Evolutionary conservation across 2,329 filamentous ascomycete species (phyloP).

Genomic region (Aspergillus costaricaensis): DNA sequence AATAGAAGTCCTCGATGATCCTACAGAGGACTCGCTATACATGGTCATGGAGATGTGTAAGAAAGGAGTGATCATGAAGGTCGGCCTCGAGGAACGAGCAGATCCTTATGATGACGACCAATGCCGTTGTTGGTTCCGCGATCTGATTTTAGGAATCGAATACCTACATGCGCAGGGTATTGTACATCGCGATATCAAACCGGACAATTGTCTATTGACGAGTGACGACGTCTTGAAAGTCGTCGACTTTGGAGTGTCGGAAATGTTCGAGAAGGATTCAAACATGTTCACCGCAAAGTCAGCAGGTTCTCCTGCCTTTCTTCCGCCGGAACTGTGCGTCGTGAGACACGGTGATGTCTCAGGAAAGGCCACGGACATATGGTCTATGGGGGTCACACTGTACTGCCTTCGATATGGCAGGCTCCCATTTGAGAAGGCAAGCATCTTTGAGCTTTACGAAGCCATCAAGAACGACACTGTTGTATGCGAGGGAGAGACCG

Average conservation of each 20-base stretch:
- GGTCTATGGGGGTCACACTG: slow-evolving; percentile 96
- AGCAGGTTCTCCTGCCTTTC: slow-evolving; percentile 89
- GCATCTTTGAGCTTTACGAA: slow-evolving; percentile 84
- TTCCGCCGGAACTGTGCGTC: slow-evolving; percentile 89
- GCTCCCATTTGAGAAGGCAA: slow-evolving; percentile 79
- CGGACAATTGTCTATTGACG: slow-evolving; percentile 89
- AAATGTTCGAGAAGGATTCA: slow-evolving; percentile 90
- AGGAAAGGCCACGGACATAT: slow-evolving; percentile 89
- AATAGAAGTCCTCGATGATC: slow-evolving; percentile 93
- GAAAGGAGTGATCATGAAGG: slow-evolving; percentile 95
- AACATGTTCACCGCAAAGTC: slow-evolving; percentile 92
- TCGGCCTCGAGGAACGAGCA: slow-evolving; percentile 79
- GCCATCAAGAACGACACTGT: slow-evolving; percentile 75
- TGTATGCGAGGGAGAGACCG: slow-evolving; percentile 63
- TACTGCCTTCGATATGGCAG: slow-evolving; percentile 88
- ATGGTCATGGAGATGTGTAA: slow-evolving; percentile 99
- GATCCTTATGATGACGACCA: slow-evolving; percentile 79
- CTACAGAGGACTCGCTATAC: slow-evolving; percentile 91
- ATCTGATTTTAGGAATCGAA: slow-evolving; percentile 91
- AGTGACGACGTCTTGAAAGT: slow-evolving; percentile 93
- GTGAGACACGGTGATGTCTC: slow-evolving; percentile 83
- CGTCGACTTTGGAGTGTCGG: slow-evolving; percentile 97
- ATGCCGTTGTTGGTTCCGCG: slow-evolving; percentile 90
- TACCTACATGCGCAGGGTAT: slow-evolving; percentile 94
- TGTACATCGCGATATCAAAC: slow-evolving; percentile 96